phyloP scores from a whole-genome alignment of 2,329 filamentous ascomycete genomes.

The Colletotrichum acutatum region DNA sequence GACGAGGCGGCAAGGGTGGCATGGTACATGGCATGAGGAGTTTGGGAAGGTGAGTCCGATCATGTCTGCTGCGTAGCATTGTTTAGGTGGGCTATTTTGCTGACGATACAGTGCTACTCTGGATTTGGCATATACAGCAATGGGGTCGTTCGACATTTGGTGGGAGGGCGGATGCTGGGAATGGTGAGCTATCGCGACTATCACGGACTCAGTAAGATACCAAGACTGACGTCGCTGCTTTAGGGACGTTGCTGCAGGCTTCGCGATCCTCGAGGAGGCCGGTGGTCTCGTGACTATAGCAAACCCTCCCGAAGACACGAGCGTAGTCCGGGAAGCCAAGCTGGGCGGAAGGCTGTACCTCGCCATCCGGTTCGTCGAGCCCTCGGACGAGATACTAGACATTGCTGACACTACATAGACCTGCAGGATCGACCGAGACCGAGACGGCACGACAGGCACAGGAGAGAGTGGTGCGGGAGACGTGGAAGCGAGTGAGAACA shows the following conservation, averaged over 20 bases:
- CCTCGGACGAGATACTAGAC: not conserved
- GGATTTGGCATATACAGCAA: slow-evolving; percentile 79
- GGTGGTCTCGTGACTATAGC: slow-evolving; percentile 80
- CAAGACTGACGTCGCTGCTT: slow-evolving; percentile 58
- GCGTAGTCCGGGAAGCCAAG: slow-evolving; percentile 67
- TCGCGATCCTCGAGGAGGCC: slow-evolving; percentile 78
- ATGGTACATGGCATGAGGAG: slow-evolving; percentile 84
- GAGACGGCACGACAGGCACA: slow-evolving; percentile 76
- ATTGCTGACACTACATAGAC: slow-evolving; percentile 52
- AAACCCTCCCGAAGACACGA: slow-evolving; percentile 72
- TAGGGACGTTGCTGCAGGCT: slow-evolving; percentile 80
- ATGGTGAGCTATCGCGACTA: slow-evolving; percentile 61
- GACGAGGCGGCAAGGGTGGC: slow-evolving; percentile 73
- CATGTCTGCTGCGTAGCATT: not conserved
- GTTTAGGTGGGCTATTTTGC: not conserved
- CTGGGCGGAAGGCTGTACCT: slow-evolving; percentile 78
- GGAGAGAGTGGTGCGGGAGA: slow-evolving; percentile 76
- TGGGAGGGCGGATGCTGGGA: slow-evolving; percentile 88
- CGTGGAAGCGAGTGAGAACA: slow-evolving; percentile 75
- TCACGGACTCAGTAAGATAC: slow-evolving; percentile 44
- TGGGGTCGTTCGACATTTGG: slow-evolving; percentile 83
- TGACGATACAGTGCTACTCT: slow-evolving; percentile 69
- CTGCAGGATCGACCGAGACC: slow-evolving; percentile 68
- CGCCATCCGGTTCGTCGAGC: slow-evolving; percentile 67
- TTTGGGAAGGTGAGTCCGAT: slow-evolving; percentile 62